Evolutionary conservation across 1,139 yeast species (phyloP), one percentile per base, ranked within the genome.

Genomic region (Arxiozyma bovina): DNA sequence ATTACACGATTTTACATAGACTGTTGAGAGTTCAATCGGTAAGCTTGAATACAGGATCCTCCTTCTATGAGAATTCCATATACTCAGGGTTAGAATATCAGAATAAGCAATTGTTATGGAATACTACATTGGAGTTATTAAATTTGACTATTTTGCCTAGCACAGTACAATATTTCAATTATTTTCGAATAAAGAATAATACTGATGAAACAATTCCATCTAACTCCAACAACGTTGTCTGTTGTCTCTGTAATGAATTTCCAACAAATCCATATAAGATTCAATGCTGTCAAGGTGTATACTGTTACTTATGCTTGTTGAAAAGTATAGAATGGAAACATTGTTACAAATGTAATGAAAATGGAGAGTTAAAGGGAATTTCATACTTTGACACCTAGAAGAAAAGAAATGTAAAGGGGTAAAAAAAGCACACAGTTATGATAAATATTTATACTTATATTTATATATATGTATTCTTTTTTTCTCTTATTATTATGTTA

Each of bases 51-150:
- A 30, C 47, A n/a, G 40, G 57, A 17, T 50, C 60, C 1, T 48
- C 53, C 27, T 64, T 61, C 42, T 63, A 63, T 51, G 56, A 58
- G 30, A 55, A 58, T 42, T 54, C 64, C 5, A 59, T 63, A 17
- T 53, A 56, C 22, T 58, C 67, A 0, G 61, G 61, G 12, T 51
- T 63, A 23, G 64, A 65, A 40, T 62, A 59, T 53, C 66, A 64
- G 45, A 65, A 66, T 53, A 54, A 67, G 45, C 70, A 67, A 50
- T 53, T 67, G 12, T 53, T 67, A 8, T 67, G 69, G 69, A 65
- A 64, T 51, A 62, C 68, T 1, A 55, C 65, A 1, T 53, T 67
- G 22, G 69, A 67, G 48, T 53, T 67, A 18, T 59, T 67, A 22
- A 64, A 61, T 45, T 51, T 50, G 1, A 56, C 64, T 2, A 51